A percentile compares a stretch with the other conserved stretches of the same genome.
Evolutionary conservation across 805 yeast species (phyloP).

Genomic region (Candida boidinii): DNA sequence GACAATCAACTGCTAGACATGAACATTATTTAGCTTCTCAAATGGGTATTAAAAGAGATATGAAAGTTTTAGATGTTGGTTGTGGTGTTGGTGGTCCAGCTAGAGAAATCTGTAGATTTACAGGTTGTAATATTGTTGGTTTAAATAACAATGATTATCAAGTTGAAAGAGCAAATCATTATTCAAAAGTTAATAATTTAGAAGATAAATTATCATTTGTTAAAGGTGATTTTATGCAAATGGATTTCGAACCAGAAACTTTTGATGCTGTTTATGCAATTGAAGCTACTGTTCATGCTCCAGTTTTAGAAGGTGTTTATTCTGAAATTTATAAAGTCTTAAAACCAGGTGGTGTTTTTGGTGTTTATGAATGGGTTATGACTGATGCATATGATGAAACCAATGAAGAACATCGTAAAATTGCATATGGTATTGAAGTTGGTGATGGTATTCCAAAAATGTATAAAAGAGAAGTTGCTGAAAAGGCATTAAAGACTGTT

Average conservation of each 20-base stretch:
- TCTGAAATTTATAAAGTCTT: slow-evolving; percentile 88
- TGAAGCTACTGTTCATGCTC: slow-evolving; percentile 98
- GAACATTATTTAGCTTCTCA: slow-evolving; percentile 90
- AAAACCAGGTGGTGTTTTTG: slow-evolving; percentile 96
- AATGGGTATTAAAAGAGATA: slow-evolving; percentile 69
- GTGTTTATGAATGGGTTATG: slow-evolving; percentile 99
- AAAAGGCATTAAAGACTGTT: slow-evolving; percentile 72
- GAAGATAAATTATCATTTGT: slow-evolving; percentile 73
- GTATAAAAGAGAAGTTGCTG: slow-evolving; percentile 81
- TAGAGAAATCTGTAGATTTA: slow-evolving; percentile 87
- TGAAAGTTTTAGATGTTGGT: slow-evolving; percentile 93
- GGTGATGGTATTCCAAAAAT: slow-evolving; percentile 99
- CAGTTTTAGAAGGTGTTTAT: slow-evolving; percentile 91
- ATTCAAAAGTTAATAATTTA: slow-evolving; percentile 59
- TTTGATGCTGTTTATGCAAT: slow-evolving; percentile 97
- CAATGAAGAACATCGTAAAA: slow-evolving; percentile 83
- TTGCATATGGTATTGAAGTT: slow-evolving; percentile 94
- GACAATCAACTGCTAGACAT: slow-evolving; percentile 93
- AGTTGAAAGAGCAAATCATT: slow-evolving; percentile 81
- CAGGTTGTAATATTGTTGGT: slow-evolving; percentile 81
- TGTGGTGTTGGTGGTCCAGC: slow-evolving; percentile 99
- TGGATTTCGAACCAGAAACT: slow-evolving; percentile 86
- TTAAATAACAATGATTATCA: slow-evolving; percentile 96
- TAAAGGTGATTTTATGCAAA: slow-evolving; percentile 98
- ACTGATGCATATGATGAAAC: slow-evolving; percentile 85